Evolutionary conservation across 208 protist species (phyloP).

Genomic region (Leishmania turanica): DNA sequence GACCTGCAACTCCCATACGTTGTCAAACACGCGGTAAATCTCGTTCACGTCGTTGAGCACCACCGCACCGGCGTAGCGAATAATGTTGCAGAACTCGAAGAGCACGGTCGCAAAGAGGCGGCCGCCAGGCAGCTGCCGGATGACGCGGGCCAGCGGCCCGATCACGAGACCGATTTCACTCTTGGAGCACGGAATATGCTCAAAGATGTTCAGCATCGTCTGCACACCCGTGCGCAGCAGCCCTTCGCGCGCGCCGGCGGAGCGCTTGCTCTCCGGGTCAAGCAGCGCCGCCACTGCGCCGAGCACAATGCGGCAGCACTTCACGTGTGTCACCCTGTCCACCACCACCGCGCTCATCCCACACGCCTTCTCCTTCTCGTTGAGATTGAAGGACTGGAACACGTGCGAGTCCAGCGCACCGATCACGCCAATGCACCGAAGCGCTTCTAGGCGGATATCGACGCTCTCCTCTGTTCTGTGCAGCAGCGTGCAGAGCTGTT

Average conservation of each 20-base stretch:
- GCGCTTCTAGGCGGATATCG: slow-evolving; percentile 77
- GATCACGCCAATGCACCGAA: slow-evolving; percentile 77
- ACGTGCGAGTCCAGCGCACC: slow-evolving; percentile 80
- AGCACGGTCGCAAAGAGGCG: slow-evolving; percentile 67
- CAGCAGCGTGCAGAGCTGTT: slow-evolving; percentile 63
- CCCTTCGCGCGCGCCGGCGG: slow-evolving; percentile 49
- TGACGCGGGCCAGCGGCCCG: slow-evolving; percentile 56
- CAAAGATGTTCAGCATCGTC: slow-evolving; percentile 80
- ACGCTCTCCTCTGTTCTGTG: slow-evolving; percentile 66
- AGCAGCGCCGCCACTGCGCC: slow-evolving; percentile 57
- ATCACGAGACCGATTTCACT: slow-evolving; percentile 65
- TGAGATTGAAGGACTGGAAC: slow-evolving; percentile 61
- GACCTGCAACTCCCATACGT: slow-evolving; percentile 56
- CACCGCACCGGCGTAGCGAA: slow-evolving; percentile 58
- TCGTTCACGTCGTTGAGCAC: slow-evolving; percentile 45
- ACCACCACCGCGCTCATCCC: slow-evolving; percentile 33
- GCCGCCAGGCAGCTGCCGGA: slow-evolving; percentile 46
- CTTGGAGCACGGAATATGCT: slow-evolving; percentile 65
- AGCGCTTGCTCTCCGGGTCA: slow-evolving; percentile 53
- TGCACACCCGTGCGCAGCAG: slow-evolving; percentile 63
- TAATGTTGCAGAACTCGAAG: slow-evolving; percentile 73
- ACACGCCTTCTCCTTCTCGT: slow-evolving; percentile 38
- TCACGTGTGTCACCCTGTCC: slow-evolving; percentile 53
- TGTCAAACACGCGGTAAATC: slow-evolving; percentile 68
- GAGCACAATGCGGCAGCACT: slow-evolving; percentile 77